A percentile compares a stretch with the other conserved stretches of the same genome.
phyloP scores from a whole-genome alignment of 164 flowering plant species.

The Chimonanthus salicifolius region DNA sequence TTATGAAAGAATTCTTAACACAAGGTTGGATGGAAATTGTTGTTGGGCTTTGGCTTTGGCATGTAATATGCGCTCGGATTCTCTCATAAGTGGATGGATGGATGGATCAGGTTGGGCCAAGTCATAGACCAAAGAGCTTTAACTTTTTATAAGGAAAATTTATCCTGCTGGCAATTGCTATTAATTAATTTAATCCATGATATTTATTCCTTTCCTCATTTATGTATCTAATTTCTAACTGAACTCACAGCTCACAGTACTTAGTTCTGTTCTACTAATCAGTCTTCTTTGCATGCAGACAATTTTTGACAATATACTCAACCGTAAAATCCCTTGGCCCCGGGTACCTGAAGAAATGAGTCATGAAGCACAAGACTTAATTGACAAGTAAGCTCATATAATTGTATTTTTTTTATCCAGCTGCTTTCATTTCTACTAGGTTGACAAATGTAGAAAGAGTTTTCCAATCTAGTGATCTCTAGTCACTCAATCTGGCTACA shows the following conservation, averaged over 20 bases:
- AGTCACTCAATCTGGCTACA: neutral
- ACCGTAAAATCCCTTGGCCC: conserved; percentile 98
- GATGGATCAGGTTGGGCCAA: too few relatives aligned
- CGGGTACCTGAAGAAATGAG: conserved; percentile 91
- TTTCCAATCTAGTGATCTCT: neutral
- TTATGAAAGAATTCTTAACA: too few relatives aligned
- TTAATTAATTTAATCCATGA: too few relatives aligned
- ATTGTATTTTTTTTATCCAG: neutral
- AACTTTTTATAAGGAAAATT: too few relatives aligned
- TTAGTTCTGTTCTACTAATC: neutral
- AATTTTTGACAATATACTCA: conserved; percentile 96
- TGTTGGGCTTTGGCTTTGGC: too few relatives aligned
- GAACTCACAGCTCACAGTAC: neutral
- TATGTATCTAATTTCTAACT: neutral
- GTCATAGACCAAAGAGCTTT: too few relatives aligned
- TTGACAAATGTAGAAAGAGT: neutral
- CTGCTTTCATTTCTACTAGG: neutral
- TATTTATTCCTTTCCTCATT: too few relatives aligned
- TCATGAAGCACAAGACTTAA: conserved; percentile 74
- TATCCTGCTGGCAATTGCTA: too few relatives aligned
- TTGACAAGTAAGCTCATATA: conserved; percentile 62
- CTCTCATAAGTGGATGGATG: too few relatives aligned
- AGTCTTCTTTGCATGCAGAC: conserved; percentile 31
- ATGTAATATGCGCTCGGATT: too few relatives aligned
- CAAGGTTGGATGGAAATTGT: too few relatives aligned